Evolutionary conservation across 176 grass and related monocot genomes (phyloP).

Genomic region (Hsuehochloa calcarea): DNA sequence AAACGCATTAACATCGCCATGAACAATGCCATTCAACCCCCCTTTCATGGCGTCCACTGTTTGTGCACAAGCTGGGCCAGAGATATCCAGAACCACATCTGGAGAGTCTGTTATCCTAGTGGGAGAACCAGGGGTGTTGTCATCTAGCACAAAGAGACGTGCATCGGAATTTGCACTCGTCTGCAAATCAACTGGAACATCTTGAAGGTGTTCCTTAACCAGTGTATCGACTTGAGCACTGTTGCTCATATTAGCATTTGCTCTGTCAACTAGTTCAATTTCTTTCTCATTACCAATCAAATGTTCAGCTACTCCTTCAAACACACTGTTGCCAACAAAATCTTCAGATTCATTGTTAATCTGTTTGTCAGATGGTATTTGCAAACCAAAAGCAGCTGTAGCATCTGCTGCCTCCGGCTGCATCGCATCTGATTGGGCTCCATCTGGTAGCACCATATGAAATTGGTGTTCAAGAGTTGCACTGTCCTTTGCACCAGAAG

Average conservation of each 20-base stretch:
- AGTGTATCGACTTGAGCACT: conserved; percentile 29
- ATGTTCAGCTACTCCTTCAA: conserved; percentile 28
- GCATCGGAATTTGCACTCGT: conserved; percentile 19
- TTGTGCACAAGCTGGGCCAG: conserved; percentile 13
- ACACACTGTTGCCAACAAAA: conserved; percentile 26
- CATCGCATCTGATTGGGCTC: conserved; percentile 16
- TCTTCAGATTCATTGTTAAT: conserved; percentile 22
- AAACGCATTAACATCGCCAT: conserved; percentile 21
- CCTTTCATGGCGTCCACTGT: conserved; percentile 26
- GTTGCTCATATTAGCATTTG: conserved; percentile 14
- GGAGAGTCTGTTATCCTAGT: conserved; percentile 18
- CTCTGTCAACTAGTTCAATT: conserved; percentile 22
- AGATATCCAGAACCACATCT: conserved; percentile 36
- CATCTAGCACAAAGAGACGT: conserved; percentile 33
- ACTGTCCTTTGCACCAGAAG: conserved; percentile 27
- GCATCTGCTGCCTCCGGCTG: neutral
- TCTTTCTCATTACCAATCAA: conserved; percentile 24
- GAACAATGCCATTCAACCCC: conserved; percentile 33
- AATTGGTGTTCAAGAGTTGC: conserved; percentile 28
- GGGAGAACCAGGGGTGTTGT: conserved; percentile 13
- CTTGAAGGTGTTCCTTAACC: conserved; percentile 34
- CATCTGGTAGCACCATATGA: conserved; percentile 23
- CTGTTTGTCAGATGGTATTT: conserved; percentile 30
- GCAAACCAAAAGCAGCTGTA: conserved; percentile 23
- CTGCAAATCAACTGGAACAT: conserved; percentile 46